Evolutionary conservation across 768 basidiomycete species (phyloP).

Genomic region (Tulasnella sp.): DNA sequence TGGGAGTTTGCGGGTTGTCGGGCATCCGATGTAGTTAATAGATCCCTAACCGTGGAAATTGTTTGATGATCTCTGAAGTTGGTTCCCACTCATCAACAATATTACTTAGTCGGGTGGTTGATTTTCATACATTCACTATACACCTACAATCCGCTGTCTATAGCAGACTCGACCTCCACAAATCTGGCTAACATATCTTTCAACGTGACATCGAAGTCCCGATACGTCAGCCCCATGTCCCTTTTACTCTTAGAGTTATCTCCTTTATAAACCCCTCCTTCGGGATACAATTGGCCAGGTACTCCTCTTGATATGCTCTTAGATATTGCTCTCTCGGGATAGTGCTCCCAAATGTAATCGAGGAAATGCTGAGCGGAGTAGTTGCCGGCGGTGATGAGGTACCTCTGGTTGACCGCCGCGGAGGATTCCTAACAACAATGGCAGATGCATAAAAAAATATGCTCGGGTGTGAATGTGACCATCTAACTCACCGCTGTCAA

Average conservation of each 20-base stretch:
- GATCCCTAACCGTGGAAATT: too few species aligned
- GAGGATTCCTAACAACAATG: neutral
- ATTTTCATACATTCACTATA: neutral
- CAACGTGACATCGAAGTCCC: neutral
- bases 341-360: slow-evolving; percentile 10
- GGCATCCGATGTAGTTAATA: too few species aligned
- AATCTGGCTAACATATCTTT: neutral
- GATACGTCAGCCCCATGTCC: neutral
- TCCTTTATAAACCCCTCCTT: neutral
- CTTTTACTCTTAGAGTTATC: slow-evolving; percentile 11
- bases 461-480: too few species aligned
- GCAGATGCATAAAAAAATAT: neutral
- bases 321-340: slow-evolving; percentile 7
- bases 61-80: too few species aligned
- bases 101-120: neutral
- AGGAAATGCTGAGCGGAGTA: slow-evolving; percentile 7
- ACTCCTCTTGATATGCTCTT: neutral
- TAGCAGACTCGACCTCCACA: neutral
- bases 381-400: slow-evolving; percentile 8
- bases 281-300: slow-evolving; percentile 8
- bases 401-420: slow-evolving; percentile 7
- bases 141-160: neutral
- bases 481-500: slow-evolving; percentile 18
- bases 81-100: neutral
- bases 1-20: too few species aligned